phyloP scores from a whole-genome alignment of 345 rosid genomes.

The Luvunga scandens region DNA sequence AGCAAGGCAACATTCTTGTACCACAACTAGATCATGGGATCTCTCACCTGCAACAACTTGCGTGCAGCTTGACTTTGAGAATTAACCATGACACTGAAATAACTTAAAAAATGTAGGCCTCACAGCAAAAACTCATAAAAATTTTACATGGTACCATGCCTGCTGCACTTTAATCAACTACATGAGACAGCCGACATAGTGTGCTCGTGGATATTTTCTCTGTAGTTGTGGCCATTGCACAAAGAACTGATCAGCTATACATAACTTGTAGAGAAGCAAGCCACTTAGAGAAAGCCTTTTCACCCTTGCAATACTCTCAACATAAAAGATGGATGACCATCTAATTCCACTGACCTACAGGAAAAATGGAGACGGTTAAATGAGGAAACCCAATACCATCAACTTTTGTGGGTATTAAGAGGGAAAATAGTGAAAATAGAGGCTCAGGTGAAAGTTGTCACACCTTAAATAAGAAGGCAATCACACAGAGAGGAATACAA shows the following conservation, averaged over 20 bases:
- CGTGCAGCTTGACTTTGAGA: not conserved
- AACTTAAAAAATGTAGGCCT: not conserved
- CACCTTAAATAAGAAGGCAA: slow-evolving; percentile 82
- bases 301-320: slow-evolving; percentile 94
- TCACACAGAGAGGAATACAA: slow-evolving; percentile 77
- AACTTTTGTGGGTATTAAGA: not conserved
- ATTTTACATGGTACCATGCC: slow-evolving; percentile 16
- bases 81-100: not conserved
- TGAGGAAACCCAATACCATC: not conserved
- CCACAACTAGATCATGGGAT: not conserved
- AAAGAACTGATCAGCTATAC: slow-evolving; percentile 76
- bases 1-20: slow-evolving; percentile 6
- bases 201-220: slow-evolving; percentile 60
- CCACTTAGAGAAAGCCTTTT: slow-evolving; percentile 85
- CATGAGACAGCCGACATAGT: slow-evolving; percentile 85
- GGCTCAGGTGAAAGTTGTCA: slow-evolving; percentile 4
- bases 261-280: slow-evolving; percentile 67
- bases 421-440: not conserved
- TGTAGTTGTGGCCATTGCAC: slow-evolving; percentile 46
- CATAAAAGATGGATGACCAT: slow-evolving; percentile 78
- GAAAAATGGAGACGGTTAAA: slow-evolving; percentile 10
- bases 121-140: not conserved
- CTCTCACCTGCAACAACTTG: not conserved
- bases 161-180: slow-evolving; percentile 31
- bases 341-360: slow-evolving; percentile 71